phyloP scores from a whole-genome alignment of 106 monocot genomes.

The Dioscorea alata region DNA sequence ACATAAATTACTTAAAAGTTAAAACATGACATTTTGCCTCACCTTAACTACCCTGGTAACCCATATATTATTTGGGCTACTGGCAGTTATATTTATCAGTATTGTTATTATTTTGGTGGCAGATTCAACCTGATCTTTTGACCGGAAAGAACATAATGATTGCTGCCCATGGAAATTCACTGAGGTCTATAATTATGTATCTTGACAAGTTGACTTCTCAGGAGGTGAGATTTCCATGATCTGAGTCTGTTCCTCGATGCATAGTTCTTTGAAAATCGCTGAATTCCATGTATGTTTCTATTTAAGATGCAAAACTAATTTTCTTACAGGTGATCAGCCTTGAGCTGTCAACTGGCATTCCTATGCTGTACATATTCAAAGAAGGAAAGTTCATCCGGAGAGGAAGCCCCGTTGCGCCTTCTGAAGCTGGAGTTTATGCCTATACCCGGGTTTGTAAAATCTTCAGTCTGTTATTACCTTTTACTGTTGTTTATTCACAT shows the following conservation, averaged over 20 bases:
- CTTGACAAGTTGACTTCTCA: constrained; percentile 90
- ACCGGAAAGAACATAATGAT: constrained; percentile 87
- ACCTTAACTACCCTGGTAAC: too few relatives aligned
- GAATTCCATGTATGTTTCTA: background rate
- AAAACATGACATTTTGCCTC: too few relatives aligned
- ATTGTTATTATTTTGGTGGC: background rate
- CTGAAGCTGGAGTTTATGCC: constrained; percentile 89
- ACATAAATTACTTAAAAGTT: too few relatives aligned
- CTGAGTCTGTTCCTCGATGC: too few relatives aligned
- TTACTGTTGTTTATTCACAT: too few relatives aligned
- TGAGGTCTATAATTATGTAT: constrained; percentile 97
- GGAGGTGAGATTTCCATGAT: constrained; percentile 39
- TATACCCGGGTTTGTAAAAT: constrained; percentile 65
- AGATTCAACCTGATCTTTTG: constrained; percentile 85
- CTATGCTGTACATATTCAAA: constrained; percentile 96
- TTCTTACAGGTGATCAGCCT: constrained; percentile 72
- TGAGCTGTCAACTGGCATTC: constrained; percentile 90
- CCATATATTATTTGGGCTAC: too few relatives aligned
- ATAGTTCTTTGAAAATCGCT: background rate
- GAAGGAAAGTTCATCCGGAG: constrained; percentile 87
- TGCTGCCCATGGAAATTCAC: constrained; percentile 95
- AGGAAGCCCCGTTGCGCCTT: constrained; percentile 82
- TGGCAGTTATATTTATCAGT: too few relatives aligned
- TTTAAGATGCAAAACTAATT: background rate
- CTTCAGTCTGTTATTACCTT: background rate